phyloP scores from a whole-genome alignment of 1,284 basidiomycete genomes.

The Exobasidium rhododendri region DNA sequence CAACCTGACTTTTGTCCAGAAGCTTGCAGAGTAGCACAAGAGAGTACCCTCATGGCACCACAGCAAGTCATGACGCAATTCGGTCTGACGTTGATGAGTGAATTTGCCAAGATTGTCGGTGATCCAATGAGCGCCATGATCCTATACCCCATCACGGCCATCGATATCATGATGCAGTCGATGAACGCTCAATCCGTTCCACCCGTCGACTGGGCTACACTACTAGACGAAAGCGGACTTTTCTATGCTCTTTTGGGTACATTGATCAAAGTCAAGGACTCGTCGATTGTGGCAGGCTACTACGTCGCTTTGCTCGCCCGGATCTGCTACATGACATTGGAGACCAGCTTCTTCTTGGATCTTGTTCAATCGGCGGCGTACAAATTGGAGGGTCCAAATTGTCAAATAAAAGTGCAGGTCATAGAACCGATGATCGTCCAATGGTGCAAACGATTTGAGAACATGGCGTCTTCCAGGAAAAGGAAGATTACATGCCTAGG shows the following conservation, averaged over 20 bases:
- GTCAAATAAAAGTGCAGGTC: constrained; percentile 1
- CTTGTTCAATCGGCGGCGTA: constrained; percentile 25
- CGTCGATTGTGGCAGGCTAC: constrained; percentile 34
- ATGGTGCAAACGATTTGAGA: constrained; percentile 34
- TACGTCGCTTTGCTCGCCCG: constrained; percentile 44
- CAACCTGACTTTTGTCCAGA: constrained; percentile 48
- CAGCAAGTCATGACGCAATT: constrained; percentile 26
- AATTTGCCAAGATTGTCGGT: constrained; percentile 34
- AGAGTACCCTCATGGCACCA: constrained; percentile 42
- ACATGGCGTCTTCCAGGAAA: constrained; percentile 40
- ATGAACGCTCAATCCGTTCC: constrained; percentile 18
- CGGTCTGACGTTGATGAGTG: constrained; percentile 31
- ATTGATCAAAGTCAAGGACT: constrained; percentile 38
- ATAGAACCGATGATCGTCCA: constrained; percentile 10
- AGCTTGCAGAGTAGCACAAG: constrained; percentile 43
- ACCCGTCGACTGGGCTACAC: constrained; percentile 17
- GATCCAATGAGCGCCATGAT: constrained; percentile 42
- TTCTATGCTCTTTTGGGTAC: constrained; percentile 34
- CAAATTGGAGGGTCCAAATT: neutral
- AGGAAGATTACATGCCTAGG: constrained; percentile 41
- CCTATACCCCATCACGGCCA: constrained; percentile 35
- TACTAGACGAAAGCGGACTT: constrained; percentile 31
- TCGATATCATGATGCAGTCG: constrained; percentile 41
- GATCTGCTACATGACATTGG: constrained; percentile 30
- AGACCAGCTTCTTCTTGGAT: constrained; percentile 26